phyloP scores from a whole-genome alignment of 768 basidiomycete species.

The Psilocybe tampanensis region DNA sequence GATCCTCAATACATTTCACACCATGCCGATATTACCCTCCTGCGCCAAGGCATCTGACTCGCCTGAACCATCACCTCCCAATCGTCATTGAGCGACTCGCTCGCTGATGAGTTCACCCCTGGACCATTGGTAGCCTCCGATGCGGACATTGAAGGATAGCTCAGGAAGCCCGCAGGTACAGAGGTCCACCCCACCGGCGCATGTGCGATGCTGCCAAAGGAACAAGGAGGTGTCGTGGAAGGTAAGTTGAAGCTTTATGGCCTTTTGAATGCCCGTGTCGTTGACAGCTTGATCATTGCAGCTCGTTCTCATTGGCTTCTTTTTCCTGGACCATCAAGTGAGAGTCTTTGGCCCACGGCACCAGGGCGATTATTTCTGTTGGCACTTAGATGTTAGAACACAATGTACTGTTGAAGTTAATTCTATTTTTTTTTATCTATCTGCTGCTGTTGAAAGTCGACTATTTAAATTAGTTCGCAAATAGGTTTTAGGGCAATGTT shows the following conservation, averaged over 20 bases:
- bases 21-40: conserved; percentile 46
- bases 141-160: conserved; percentile 54
- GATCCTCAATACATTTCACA: conserved; percentile 69
- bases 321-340: too few species aligned
- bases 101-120: conserved; percentile 30
- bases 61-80: conserved; percentile 56
- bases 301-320: too few species aligned
- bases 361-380: too few species aligned
- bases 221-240: conserved; percentile 35
- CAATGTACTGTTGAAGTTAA: too few species aligned
- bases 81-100: conserved; percentile 46
- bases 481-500: too few species aligned
- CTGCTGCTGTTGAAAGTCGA: too few species aligned
- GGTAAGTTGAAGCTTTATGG: conserved; percentile 35
- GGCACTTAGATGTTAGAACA: too few species aligned
- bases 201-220: conserved; percentile 32
- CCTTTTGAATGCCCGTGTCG: conserved; percentile 54
- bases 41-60: conserved; percentile 65
- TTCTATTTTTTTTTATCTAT: too few species aligned
- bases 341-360: too few species aligned
- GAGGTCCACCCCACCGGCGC: conserved; percentile 58
- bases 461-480: too few species aligned
- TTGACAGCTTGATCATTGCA: conserved; percentile 58
- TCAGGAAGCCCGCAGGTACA: conserved; percentile 43
- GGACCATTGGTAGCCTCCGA: conserved; percentile 49